phyloP scores from a whole-genome alignment of 2,329 filamentous ascomycete genomes.

The Trichoderma pleuroti region DNA sequence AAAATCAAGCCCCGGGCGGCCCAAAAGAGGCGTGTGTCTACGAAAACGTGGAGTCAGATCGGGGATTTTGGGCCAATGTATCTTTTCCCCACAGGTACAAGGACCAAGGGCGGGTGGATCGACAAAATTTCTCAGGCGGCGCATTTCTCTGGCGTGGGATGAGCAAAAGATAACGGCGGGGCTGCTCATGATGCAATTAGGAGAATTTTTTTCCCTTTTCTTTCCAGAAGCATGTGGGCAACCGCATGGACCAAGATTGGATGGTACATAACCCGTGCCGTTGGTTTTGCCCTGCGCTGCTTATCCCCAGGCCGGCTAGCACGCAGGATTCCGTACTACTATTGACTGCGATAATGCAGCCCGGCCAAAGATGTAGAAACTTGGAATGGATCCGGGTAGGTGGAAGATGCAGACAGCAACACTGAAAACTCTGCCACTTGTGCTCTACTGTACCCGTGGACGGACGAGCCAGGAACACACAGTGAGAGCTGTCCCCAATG shows the following conservation, averaged over 20 bases:
- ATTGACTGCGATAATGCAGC: background rate
- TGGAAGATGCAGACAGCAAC: background rate
- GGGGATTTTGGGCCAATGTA: constrained; percentile 12
- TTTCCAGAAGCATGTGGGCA: constrained; percentile 18
- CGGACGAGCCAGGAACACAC: background rate
- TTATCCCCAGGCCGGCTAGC: background rate
- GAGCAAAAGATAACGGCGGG: constrained; percentile 15
- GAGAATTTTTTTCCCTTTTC: constrained; percentile 8
- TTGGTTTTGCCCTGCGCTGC: background rate
- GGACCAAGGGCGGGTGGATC: background rate
- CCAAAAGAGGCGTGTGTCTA: constrained; percentile 15
- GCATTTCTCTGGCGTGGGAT: constrained; percentile 5
- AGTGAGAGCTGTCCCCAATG: background rate
- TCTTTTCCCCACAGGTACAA: constrained; percentile 20
- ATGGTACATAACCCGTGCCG: background rate
- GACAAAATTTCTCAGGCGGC: constrained; percentile 16
- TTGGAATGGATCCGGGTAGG: background rate
- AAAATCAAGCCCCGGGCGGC: background rate
- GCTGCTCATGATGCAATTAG: constrained; percentile 16
- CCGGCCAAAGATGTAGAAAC: background rate
- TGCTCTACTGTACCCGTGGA: background rate
- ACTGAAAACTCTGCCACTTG: background rate
- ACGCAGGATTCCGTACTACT: background rate
- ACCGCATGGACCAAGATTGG: constrained; percentile 6
- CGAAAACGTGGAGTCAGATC: constrained; percentile 19